Evolutionary conservation across 2,329 filamentous ascomycete genomes (phyloP), one percentile per base, ranked within the genome.

Genomic region (Scortechinia acanthostroma): DNA sequence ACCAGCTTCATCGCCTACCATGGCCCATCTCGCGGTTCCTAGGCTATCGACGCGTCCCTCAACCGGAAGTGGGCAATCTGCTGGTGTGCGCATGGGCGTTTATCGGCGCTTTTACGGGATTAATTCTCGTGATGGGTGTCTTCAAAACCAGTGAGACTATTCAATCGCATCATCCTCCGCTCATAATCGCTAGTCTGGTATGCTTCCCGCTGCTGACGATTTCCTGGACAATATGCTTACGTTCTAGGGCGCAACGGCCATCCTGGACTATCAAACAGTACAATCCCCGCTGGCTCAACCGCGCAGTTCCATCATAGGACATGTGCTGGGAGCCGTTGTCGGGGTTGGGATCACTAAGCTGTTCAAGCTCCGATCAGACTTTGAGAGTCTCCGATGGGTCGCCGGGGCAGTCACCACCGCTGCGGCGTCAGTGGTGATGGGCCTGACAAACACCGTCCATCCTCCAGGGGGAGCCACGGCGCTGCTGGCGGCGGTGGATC

Each of bases 101-200:
- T 46, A 50, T 88, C 22, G 85, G 85, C 19, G 71, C 80, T 4
- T 83, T 88, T n/a, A n/a, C n/a, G n/a, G n/a, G n/a, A n/a, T n/a
- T n/a, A n/a, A n/a, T n/a, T n/a, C n/a, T n/a, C n/a, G n/a, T n/a
- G n/a, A n/a, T n/a, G n/a, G n/a, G n/a, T n/a, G n/a, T n/a, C n/a
- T n/a, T n/a, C n/a, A n/a, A n/a, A n/a, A n/a, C n/a, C n/a, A n/a
- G n/a, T n/a, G n/a, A n/a, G n/a, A n/a, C n/a, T n/a, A n/a, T n/a
- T n/a, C n/a, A n/a, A n/a, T n/a, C n/a, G n/a, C n/a, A n/a, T n/a
- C n/a, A n/a, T n/a, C n/a, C n/a, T n/a, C n/a, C n/a, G n/a, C n/a
- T n/a, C n/a, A n/a, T n/a, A n/a, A n/a, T n/a, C n/a, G n/a, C n/a
- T n/a, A n/a, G n/a, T n/a, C n/a, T n/a, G n/a, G n/a, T n/a, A n/a